Evolutionary conservation across 116 monocot genomes (phyloP), one percentile per base, ranked within the genome.

Genomic region (Phalaenopsis hybrid): DNA sequence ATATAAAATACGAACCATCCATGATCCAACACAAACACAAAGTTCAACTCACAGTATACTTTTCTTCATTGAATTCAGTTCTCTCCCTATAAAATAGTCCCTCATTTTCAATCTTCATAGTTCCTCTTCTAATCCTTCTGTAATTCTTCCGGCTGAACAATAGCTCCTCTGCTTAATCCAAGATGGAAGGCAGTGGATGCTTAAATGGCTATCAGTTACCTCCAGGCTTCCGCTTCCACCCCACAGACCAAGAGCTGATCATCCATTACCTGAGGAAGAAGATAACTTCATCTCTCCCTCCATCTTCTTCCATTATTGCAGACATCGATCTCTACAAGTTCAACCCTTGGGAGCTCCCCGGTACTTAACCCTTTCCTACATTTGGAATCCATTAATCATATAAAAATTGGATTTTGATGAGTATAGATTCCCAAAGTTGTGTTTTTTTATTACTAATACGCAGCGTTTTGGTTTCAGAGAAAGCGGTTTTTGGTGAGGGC

Each of bases 281-380:
- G 86, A 73, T 82, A 31, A 44, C 81, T n/a, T 37, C 79, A 31
- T 67, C 82, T 1, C 31, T 82, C n/a, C 41, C 86, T 37, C 76
- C 79, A 8, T 37, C 44, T n/a, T 34, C 74, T 21, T 79, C 82
- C 21, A 83, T 87, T 45, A 79, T 87, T 52, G 87, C 84, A n/a
- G 87, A 84, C 59, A 44, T 87, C 46, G 84, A 87, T 28, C 78
- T 87, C n/a, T 87, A 87, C 84, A 87, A 87, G 79, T 84, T 81
- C 55, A 79, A 87, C 57, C 87, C 87, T 8, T 87, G 87, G 87
- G 84, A 87, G 8, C 87, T 84, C 34, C 86, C 83, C 20, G 83
- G 86, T 86, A n/a, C 18, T 3, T 13, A 72, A 6, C 5, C 0
- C 70, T 21, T 65, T n/a, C 25, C 65, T 65, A 4, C 21, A 65